A percentile compares a stretch with the other conserved stretches of the same genome.
Conservation (phyloP, 2,329 filamentous ascomycete genomes). For the Alternaria viburni region DNA sequence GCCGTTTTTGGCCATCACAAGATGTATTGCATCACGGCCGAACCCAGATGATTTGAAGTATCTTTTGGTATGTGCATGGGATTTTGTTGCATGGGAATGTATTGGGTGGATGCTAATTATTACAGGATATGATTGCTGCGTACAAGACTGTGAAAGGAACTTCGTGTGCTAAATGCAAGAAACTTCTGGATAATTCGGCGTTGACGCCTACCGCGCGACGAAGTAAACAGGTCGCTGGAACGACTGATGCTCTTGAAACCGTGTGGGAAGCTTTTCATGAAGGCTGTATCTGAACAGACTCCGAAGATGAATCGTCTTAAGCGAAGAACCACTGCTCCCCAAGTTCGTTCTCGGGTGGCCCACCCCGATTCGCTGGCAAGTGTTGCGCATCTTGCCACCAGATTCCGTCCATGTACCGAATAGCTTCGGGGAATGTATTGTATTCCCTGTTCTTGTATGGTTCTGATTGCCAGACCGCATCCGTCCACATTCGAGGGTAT, state of each 20-base stretch:
- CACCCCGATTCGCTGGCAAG: too few relatives aligned
- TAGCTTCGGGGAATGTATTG: too few relatives aligned
- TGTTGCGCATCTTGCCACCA: too few relatives aligned
- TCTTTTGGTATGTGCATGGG: conserved; percentile 39
- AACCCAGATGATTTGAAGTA: conserved; percentile 38
- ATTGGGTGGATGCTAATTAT: conserved; percentile 15
- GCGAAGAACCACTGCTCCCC: too few relatives aligned
- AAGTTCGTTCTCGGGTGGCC: too few relatives aligned
- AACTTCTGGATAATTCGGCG: conserved; percentile 33
- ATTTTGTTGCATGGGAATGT: not conserved
- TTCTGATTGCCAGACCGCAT: conserved; percentile 38
- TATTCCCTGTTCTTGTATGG: conserved; percentile 10
- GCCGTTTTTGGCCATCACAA: conserved; percentile 37
- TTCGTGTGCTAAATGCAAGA: conserved; percentile 43
- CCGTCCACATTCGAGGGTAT: conserved; percentile 30
- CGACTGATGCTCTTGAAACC: too few relatives aligned
- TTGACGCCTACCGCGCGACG: conserved; percentile 42
- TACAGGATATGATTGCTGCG: conserved; percentile 49
- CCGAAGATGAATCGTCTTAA: too few relatives aligned
- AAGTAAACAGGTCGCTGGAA: conserved; percentile 19
- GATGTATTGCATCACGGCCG: conserved; percentile 44
- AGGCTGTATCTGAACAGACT: too few relatives aligned
- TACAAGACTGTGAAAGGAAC: conserved; percentile 42
- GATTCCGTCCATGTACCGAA: too few relatives aligned
- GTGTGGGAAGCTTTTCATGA: too few relatives aligned